These are phyloP conservation scores for Carallia brachiata DNA, from an alignment of 345 rosid species.

Conservation along the genomic window DNA sequence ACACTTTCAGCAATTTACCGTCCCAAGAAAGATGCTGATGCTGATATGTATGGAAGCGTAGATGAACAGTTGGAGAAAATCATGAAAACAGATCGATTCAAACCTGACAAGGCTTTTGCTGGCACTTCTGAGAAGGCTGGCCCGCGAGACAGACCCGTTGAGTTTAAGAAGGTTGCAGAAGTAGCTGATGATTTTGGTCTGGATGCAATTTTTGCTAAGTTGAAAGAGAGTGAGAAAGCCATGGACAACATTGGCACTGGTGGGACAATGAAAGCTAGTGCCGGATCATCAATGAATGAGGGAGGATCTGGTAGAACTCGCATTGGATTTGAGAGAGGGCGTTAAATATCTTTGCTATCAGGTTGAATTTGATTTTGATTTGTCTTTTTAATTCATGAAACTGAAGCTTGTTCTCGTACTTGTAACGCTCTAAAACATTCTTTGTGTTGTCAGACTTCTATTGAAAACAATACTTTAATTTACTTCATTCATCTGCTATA, in stretches of 20 bases:
- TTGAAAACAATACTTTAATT: too few relatives aligned
- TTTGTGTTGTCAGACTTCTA: too few relatives aligned
- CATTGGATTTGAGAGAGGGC: slow-evolving; percentile 79
- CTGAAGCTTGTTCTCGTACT: too few relatives aligned
- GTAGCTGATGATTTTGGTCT: slow-evolving; percentile 93
- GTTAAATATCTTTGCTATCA: slow-evolving; percentile 7
- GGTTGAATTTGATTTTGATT: neutral
- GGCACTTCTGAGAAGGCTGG: slow-evolving; percentile 71
- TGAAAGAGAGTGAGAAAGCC: slow-evolving; percentile 81
- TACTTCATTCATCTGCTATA: too few relatives aligned
- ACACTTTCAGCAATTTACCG: slow-evolving; percentile 82
- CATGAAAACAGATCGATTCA: slow-evolving; percentile 81
- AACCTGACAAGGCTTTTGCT: slow-evolving; percentile 71
- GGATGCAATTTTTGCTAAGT: slow-evolving; percentile 73
- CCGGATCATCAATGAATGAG: slow-evolving; percentile 68
- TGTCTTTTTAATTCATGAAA: too few relatives aligned
- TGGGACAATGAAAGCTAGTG: slow-evolving; percentile 94
- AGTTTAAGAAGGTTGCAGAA: slow-evolving; percentile 79
- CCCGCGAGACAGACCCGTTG: slow-evolving; percentile 79
- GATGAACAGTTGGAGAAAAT: slow-evolving; percentile 83
- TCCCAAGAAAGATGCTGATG: slow-evolving; percentile 80
- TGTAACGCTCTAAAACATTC: too few relatives aligned
- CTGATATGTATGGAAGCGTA: slow-evolving; percentile 77
- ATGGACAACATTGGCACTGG: slow-evolving; percentile 74
- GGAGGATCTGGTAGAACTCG: slow-evolving; percentile 83